Evolutionary conservation across 163 green algal species (phyloP).

Genomic region (Scenedesmus sp.): DNA sequence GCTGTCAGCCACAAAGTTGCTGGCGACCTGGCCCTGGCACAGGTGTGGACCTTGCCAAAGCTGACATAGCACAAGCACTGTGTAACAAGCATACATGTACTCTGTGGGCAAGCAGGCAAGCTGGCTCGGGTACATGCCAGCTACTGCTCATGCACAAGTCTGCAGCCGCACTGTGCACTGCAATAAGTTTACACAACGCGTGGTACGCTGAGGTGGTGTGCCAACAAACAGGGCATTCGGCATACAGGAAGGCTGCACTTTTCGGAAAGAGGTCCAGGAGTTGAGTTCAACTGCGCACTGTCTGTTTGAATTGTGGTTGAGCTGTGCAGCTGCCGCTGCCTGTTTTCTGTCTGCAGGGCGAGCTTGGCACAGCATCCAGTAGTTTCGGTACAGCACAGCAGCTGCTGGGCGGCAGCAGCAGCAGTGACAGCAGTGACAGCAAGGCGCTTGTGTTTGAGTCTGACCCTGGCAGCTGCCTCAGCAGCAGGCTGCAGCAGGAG

Average conservation of each 20-base stretch:
- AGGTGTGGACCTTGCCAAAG: not conserved
- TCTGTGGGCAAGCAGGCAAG: too few species aligned
- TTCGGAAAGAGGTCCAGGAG: too few species aligned
- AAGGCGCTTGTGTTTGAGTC: not conserved
- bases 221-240: too few species aligned
- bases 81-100: not conserved
- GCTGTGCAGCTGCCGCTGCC: not conserved
- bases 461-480: not conserved
- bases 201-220: too few species aligned
- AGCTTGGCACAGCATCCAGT: not conserved
- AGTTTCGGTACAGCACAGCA: not conserved
- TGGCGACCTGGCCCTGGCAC: constrained; percentile 21
- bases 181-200: too few species aligned
- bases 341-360: not conserved
- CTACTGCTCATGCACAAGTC: too few species aligned
- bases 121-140: too few species aligned
- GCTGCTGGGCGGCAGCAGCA: constrained; percentile 11
- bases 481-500: constrained; percentile 31
- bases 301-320: too few species aligned
- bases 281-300: too few species aligned
- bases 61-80: not conserved
- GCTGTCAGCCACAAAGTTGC: constrained; percentile 2
- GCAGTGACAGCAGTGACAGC: not conserved
- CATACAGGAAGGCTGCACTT: too few species aligned
- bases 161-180: too few species aligned